A percentile compares a stretch with the other conserved stretches of the same genome.
phyloP scores from a whole-genome alignment of 495 filamentous ascomycete genomes.

The Jackrogersella minutella region DNA sequence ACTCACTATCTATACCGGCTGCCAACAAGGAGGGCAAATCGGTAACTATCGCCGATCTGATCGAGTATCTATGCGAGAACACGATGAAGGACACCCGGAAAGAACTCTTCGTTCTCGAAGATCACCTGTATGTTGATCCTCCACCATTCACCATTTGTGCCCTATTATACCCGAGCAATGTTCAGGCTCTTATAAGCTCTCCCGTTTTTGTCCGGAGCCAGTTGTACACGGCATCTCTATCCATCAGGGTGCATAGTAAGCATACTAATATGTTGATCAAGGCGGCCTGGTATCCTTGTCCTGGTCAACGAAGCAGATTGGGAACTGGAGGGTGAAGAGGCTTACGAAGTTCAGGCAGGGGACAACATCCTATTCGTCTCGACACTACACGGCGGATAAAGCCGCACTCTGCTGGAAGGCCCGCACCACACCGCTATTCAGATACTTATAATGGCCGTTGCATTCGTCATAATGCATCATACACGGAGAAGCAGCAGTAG shows the following conservation, averaged over 20 bases:
- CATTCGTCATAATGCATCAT: slow-evolving; percentile 33
- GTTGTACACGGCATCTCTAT: slow-evolving; percentile 20
- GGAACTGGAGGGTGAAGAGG: slow-evolving; percentile 95
- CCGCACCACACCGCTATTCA: slow-evolving; percentile 34
- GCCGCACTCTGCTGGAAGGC: slow-evolving; percentile 18
- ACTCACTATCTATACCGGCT: slow-evolving; percentile 73
- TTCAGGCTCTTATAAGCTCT: slow-evolving; percentile 22
- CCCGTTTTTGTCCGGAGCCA: slow-evolving; percentile 25
- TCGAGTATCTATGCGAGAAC: slow-evolving; percentile 81
- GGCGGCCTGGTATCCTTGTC: slow-evolving; percentile 95
- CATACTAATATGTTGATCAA: slow-evolving; percentile 50
- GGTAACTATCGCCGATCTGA: slow-evolving; percentile 77
- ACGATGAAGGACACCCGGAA: slow-evolving; percentile 85
- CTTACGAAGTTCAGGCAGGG: slow-evolving; percentile 78
- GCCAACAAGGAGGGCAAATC: slow-evolving; percentile 63
- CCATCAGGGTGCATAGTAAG: slow-evolving; percentile 28
- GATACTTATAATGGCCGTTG: slow-evolving; percentile 12
- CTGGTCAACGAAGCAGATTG: slow-evolving; percentile 98
- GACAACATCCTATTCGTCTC: slow-evolving; percentile 97
- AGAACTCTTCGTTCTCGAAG: slow-evolving; percentile 89
- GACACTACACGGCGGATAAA: slow-evolving; percentile 91
- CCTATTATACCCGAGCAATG: slow-evolving; percentile 28
- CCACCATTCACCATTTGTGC: not conserved
- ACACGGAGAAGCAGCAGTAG: slow-evolving; percentile 3
- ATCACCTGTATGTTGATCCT: slow-evolving; percentile 74